Evolutionary conservation across 2,329 filamentous ascomycete species (phyloP).

Genomic region (Aspergillus oerlinghausenensis): DNA sequence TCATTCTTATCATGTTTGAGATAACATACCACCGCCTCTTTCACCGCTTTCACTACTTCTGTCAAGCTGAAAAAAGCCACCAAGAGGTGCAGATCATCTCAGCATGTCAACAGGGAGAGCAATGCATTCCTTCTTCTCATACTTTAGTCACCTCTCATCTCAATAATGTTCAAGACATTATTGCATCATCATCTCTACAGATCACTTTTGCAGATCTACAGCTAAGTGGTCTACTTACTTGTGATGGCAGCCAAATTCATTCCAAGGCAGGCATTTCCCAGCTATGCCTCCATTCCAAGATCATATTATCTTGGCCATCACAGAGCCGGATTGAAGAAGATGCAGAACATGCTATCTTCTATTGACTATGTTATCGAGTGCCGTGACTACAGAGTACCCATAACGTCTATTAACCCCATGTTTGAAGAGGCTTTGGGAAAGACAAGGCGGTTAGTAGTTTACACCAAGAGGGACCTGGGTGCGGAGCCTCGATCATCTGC

Average conservation of each 20-base stretch:
- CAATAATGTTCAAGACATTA: not conserved
- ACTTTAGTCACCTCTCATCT: not conserved
- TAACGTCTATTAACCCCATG: slow-evolving; percentile 83
- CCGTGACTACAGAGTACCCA: slow-evolving; percentile 83
- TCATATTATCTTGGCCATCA: slow-evolving; percentile 97
- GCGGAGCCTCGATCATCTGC: slow-evolving; percentile 38
- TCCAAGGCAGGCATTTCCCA: slow-evolving; percentile 68
- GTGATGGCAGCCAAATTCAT: slow-evolving; percentile 52
- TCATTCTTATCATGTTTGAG: not conserved
- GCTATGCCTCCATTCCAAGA: slow-evolving; percentile 70
- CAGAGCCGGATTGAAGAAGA: slow-evolving; percentile 70
- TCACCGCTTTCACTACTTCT: not conserved
- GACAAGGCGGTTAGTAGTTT: slow-evolving; percentile 73
- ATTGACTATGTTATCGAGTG: slow-evolving; percentile 92
- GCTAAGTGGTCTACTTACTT: slow-evolving; percentile 1
- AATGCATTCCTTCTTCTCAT: not conserved
- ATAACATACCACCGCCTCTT: not conserved
- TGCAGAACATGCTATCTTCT: slow-evolving; percentile 72
- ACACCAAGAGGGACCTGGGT: slow-evolving; percentile 82
- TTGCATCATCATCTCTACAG: not conserved
- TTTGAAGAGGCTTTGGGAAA: slow-evolving; percentile 75
- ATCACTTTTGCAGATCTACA: not conserved
- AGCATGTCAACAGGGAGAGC: not conserved
- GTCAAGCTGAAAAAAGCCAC: not conserved
- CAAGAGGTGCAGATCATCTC: not conserved